Evolutionary conservation across 208 protist species (phyloP), one percentile per base, ranked within the genome.

Genomic region (Phytomonas francai): DNA sequence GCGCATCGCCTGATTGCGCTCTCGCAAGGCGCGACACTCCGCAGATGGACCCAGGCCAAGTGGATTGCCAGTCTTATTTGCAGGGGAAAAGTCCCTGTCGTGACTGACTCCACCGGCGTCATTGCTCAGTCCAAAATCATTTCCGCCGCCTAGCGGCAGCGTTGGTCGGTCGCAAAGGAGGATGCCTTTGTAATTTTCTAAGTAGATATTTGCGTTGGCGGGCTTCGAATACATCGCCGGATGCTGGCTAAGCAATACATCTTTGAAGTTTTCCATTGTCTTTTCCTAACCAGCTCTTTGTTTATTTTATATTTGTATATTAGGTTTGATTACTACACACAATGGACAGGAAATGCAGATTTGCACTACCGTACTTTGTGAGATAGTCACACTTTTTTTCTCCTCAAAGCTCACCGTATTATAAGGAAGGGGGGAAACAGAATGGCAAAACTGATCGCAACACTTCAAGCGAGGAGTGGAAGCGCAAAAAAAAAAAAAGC

Each of bases 161-260:
- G 73, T 71, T 11, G 91, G 91, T 34, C 82, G 76, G 49, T 92
- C 82, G 63, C 89, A 93, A 28, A 97, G 79, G 14, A 97, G 78
- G 60, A 97, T 95, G 59, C 91, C 91, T 74, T 97, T 97, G 79
- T 94, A 97, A 73, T 95, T 95, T 72, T 97, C 91, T 65, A 97
- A 65, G 14, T 78, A 80, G 33, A 92, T 79, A 33, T 42, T 66
- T 6, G 65, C 67, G 69, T 85, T 76, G 60, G 65, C 69, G 3
- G 74, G 49, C 60, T 81, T 62, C 9, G 70, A 31, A 70, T 89
- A 91, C 86, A 91, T 91, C 34, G 86, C 83, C 39, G 91, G 91
- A 6, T 79, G 81, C 71, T 94, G 83, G 68, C 89, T 94, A 7
- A 95, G 72, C 28, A 97, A 87, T 28, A 95, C 85, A 89, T 97